phyloP scores from a whole-genome alignment of 176 grass and related monocot genomes.

The Oropetium thomaeum region DNA sequence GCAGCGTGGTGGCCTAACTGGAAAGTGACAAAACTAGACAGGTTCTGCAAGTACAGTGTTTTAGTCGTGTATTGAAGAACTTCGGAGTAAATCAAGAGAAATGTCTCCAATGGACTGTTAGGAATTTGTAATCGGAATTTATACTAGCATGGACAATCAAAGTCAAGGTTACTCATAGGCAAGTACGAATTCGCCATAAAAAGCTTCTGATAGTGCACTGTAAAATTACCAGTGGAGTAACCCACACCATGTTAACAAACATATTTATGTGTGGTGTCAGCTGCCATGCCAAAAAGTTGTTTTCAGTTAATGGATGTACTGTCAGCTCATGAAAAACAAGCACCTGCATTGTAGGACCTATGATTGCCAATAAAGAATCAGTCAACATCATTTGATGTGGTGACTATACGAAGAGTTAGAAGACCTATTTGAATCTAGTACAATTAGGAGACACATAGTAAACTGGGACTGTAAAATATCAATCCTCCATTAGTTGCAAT shows the following conservation, averaged over 20 bases:
- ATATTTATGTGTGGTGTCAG: constrained; percentile 15
- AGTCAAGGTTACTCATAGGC: background rate
- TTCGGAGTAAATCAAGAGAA: background rate
- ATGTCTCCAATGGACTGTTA: background rate
- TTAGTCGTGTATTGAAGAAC: background rate
- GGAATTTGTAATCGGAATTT: background rate
- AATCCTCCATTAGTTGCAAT: background rate
- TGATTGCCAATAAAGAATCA: background rate
- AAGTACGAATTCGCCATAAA: background rate
- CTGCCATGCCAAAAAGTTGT: constrained; percentile 25
- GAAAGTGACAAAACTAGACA: constrained; percentile 2
- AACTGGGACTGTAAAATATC: background rate
- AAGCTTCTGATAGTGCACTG: background rate
- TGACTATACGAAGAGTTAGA: background rate
- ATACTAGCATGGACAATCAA: background rate
- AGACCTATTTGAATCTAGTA: background rate
- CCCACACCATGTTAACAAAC: constrained; percentile 12
- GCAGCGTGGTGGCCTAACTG: background rate
- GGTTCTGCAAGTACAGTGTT: background rate
- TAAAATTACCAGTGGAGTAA: background rate
- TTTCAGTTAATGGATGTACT: constrained; percentile 20
- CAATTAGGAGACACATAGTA: background rate
- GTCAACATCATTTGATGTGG: background rate
- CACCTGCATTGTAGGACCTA: background rate
- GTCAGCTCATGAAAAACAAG: constrained; percentile 3